phyloP scores from a whole-genome alignment of 371 early-diverging fungal species.

The Furculomyces boomerangus region DNA sequence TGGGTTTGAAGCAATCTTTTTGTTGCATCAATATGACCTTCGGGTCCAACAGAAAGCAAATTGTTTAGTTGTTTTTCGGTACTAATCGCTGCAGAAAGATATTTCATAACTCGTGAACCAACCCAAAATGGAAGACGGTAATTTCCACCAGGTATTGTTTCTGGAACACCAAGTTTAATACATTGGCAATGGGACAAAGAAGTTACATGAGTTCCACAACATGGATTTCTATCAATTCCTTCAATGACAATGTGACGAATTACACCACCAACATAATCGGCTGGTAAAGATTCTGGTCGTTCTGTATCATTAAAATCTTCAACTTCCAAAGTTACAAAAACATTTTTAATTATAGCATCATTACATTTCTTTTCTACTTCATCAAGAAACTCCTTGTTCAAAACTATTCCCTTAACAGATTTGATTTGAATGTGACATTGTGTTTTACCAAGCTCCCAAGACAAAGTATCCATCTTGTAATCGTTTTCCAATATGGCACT shows the following conservation, averaged over 20 bases:
- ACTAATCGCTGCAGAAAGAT: slow-evolving; percentile 25
- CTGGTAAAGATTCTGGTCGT: slow-evolving; percentile 34
- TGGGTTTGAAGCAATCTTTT: slow-evolving; percentile 24
- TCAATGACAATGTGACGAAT: slow-evolving; percentile 37
- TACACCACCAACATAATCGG: slow-evolving; percentile 42
- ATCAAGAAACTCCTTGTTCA: slow-evolving; percentile 26
- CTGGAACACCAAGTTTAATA: slow-evolving; percentile 40
- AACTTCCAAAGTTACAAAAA: slow-evolving; percentile 27
- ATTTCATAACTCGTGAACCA: slow-evolving; percentile 38
- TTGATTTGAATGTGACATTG: slow-evolving; percentile 38
- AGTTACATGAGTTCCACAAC: slow-evolving; percentile 62
- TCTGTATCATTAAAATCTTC: slow-evolving; percentile 9
- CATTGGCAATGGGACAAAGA: slow-evolving; percentile 39
- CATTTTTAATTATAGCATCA: slow-evolving; percentile 30
- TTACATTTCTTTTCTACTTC: slow-evolving; percentile 35
- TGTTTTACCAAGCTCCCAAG: slow-evolving; percentile 46
- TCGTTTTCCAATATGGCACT: slow-evolving; percentile 48
- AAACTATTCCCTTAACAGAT: slow-evolving; percentile 16
- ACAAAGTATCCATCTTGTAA: slow-evolving; percentile 34
- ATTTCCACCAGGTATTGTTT: slow-evolving; percentile 49
- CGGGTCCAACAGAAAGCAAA: slow-evolving; percentile 37
- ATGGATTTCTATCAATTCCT: slow-evolving; percentile 42
- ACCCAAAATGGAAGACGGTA: slow-evolving; percentile 42
- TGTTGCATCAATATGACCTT: slow-evolving; percentile 36
- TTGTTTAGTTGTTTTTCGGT: slow-evolving; percentile 28